Conservation (phyloP, 192 early-diverging fungal species). For the Haplosporangium gracile region DNA sequence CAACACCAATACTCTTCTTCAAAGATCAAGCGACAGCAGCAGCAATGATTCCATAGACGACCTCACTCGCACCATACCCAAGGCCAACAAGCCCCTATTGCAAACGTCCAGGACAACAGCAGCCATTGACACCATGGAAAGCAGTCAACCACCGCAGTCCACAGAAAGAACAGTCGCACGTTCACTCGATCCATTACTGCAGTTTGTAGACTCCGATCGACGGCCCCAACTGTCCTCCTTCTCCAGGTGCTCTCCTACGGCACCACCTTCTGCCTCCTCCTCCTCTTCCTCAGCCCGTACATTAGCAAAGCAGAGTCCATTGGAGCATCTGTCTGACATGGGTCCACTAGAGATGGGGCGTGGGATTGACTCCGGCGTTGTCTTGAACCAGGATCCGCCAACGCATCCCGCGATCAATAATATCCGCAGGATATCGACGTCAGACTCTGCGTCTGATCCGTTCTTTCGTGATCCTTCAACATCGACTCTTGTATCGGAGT, state of each 20-base stretch:
- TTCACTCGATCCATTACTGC: constrained; percentile 3
- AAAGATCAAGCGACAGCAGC: background rate
- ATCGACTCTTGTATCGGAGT: constrained; percentile 21
- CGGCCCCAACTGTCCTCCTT: background rate
- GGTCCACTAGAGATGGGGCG: constrained; percentile 35
- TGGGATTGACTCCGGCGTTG: constrained; percentile 21
- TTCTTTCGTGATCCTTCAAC: constrained; percentile 12
- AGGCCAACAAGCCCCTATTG: background rate
- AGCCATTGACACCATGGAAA: background rate
- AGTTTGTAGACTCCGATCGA: background rate
- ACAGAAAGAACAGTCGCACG: constrained; percentile 4
- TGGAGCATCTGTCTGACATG: constrained; percentile 40
- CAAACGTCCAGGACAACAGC: background rate
- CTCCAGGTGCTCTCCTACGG: constrained; percentile 6
- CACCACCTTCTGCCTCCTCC: constrained; percentile 5
- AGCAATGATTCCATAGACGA: background rate
- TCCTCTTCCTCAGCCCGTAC: background rate
- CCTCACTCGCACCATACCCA: background rate
- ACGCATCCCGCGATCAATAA: background rate
- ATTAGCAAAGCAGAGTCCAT: background rate
- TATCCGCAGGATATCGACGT: background rate
- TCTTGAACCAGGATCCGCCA: constrained; percentile 10
- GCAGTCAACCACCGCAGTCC: background rate
- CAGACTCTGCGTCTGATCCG: background rate
- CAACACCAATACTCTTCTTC: background rate